Evolutionary conservation across 345 rosid species (phyloP), one percentile per base, ranked within the genome.

Genomic region (Melaleuca alternifolia): DNA sequence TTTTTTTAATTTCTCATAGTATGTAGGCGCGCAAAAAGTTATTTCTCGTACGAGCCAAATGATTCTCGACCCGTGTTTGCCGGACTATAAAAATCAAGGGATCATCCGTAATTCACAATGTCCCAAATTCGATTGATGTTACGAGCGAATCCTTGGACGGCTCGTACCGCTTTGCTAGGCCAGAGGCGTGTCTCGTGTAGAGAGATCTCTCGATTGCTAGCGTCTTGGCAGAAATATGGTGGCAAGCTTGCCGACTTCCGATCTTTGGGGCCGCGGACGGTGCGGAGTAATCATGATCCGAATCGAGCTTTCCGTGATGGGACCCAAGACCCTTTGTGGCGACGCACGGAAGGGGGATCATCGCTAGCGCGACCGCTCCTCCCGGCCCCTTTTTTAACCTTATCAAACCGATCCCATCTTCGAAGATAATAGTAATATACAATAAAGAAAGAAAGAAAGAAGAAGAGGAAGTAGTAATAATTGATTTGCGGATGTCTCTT

Each of bases 151-250:
- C 53, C 1, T 16, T 12, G 5, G 5, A 51, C 12, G 52, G 14
- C 52, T 13, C 52, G 52, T 13, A 6, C 52, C 14, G 52, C 52
- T 51, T 51, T 51, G 37, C 71, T 59, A 1, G 6, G 4, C 28
- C 15, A n/a, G 0, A n/a, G 5, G 14, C 28, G 6, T 61, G 6
- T 14, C 1, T 13, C 21, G 1, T 14, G 21, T 3, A 0, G 10
- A 28, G 33, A 28, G 76, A 0, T 6, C 30, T 62, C 16, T 0
- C 3, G 28, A 56, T 6, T 24, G 1, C 0, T 59, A n/a, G 12
- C 71, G n/a, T n/a, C 9, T 7, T 61, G 0, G 1, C 6, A 10
- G 30, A 28, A 1, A 15, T 13, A n/a, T n/a, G 37, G 7, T 28
- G 37, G 8, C 0, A 0, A 15, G 75, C 37, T 61, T 0, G 37